phyloP scores from a whole-genome alignment of 1,284 basidiomycete species.

The Phenoliferia sp. region DNA sequence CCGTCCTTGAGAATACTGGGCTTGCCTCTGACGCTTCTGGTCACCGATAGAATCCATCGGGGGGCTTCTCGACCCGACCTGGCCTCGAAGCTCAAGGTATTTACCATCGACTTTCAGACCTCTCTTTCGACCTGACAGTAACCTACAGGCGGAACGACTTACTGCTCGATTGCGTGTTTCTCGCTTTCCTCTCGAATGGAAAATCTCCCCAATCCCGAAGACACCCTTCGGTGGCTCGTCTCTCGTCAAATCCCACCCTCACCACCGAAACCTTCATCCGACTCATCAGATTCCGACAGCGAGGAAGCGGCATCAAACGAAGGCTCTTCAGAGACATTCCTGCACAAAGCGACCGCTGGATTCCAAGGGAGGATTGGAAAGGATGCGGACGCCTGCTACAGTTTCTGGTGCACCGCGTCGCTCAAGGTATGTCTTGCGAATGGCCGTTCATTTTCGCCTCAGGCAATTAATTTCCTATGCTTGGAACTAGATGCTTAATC shows the following conservation, averaged over 20 bases:
- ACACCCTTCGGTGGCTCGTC: conserved; percentile 69
- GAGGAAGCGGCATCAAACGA: too few relatives aligned
- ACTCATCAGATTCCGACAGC: neutral
- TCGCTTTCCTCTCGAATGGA: conserved; percentile 48
- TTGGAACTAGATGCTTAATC: conserved; percentile 13
- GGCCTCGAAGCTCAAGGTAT: conserved; percentile 77
- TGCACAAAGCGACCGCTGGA: conserved; percentile 47
- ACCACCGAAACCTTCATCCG: neutral
- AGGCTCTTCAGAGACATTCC: neutral
- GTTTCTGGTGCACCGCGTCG: conserved; percentile 85
- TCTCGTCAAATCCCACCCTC: conserved; percentile 54
- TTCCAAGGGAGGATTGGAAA: conserved; percentile 84
- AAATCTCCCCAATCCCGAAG: conserved; percentile 50
- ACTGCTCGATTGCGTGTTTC: conserved; percentile 78
- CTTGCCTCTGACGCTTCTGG: neutral
- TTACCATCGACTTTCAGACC: neutral
- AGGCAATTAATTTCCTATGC: too few relatives aligned
- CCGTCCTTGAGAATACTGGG: neutral
- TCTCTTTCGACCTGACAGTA: neutral
- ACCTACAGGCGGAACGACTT: conserved; percentile 77
- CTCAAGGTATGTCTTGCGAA: conserved; percentile 62
- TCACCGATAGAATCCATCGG: conserved; percentile 73
- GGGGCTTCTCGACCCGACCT: conserved; percentile 79
- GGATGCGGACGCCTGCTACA: conserved; percentile 83
- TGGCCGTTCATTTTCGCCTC: too few relatives aligned